Percentiles rank a stretch among this genome's conserved stretches.
phyloP scores from a whole-genome alignment of 1,284 basidiomycete genomes.

The Sparassis latifolia region DNA sequence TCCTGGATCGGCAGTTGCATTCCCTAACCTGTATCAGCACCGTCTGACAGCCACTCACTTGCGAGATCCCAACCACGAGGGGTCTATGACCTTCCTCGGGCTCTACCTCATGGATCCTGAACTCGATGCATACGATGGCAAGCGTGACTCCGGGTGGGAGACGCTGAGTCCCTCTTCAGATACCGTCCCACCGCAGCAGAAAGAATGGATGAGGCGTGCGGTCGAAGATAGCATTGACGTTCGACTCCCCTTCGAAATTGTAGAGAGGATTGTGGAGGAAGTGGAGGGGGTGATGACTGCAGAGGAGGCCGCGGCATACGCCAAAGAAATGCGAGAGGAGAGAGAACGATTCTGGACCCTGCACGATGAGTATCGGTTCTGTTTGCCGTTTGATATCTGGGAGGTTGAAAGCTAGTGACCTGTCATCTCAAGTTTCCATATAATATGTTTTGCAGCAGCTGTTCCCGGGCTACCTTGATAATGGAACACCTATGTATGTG shows the following conservation, averaged over 20 bases:
- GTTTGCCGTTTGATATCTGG: constrained; percentile 43
- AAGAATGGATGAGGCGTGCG: constrained; percentile 33
- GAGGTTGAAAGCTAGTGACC: not conserved
- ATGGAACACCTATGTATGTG: too few species aligned
- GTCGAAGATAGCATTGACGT: constrained; percentile 28
- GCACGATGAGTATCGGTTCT: constrained; percentile 40
- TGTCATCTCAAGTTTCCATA: too few species aligned
- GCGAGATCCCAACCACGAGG: constrained; percentile 28
- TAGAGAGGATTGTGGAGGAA: constrained; percentile 33
- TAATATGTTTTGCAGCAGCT: too few species aligned
- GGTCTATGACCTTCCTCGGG: constrained; percentile 31
- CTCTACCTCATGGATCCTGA: constrained; percentile 45
- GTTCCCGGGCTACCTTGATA: too few species aligned
- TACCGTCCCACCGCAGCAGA: constrained; percentile 40
- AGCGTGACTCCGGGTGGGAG: constrained; percentile 17
- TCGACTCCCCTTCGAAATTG: constrained; percentile 36
- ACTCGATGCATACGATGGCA: constrained; percentile 11
- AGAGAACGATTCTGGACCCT: constrained; percentile 30
- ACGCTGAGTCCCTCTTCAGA: constrained; percentile 27
- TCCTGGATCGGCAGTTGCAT: constrained; percentile 34
- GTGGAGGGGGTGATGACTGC: constrained; percentile 32
- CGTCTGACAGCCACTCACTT: constrained; percentile 30
- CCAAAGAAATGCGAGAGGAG: constrained; percentile 26
- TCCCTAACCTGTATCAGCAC: constrained; percentile 52
- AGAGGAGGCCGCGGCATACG: constrained; percentile 31